Percentiles rank a stretch among this genome's conserved stretches.
Conservation (phyloP, 306 rosid genomes). For the Fagus crenata region DNA sequence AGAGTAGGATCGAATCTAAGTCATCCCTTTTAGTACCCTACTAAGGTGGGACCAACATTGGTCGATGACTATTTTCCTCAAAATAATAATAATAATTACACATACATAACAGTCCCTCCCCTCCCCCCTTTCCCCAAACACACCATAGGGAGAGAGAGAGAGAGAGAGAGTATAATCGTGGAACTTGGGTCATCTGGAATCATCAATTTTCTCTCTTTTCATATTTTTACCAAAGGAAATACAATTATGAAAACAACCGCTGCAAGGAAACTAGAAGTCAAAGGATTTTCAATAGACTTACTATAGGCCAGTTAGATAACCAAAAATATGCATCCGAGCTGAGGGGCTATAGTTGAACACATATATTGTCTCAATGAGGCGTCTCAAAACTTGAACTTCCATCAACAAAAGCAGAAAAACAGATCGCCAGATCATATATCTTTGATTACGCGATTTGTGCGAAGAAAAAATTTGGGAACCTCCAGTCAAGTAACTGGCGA, state of each 20-base stretch:
- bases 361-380: slow-evolving; percentile 61
- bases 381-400: slow-evolving; percentile 77
- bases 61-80: too few species aligned
- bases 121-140: too few species aligned
- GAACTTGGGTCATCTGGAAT: neutral
- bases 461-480: slow-evolving; percentile 49
- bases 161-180: neutral
- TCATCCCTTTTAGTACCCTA: neutral
- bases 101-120: too few species aligned
- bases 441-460: slow-evolving; percentile 32
- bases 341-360: slow-evolving; percentile 75
- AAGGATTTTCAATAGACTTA: slow-evolving; percentile 45
- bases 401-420: slow-evolving; percentile 76
- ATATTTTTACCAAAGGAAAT: neutral
- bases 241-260: neutral
- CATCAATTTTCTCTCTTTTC: neutral
- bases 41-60: too few species aligned
- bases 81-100: too few species aligned
- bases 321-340: slow-evolving; percentile 82
- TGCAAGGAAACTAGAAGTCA: slow-evolving; percentile 19
- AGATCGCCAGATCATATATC: slow-evolving; percentile 56
- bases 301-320: slow-evolving; percentile 82
- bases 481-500: slow-evolving; percentile 64
- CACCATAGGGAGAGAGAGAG: too few species aligned
- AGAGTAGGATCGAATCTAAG: neutral